phyloP scores from a whole-genome alignment of 1,284 basidiomycete genomes.

The Tilletiaria anomala region DNA sequence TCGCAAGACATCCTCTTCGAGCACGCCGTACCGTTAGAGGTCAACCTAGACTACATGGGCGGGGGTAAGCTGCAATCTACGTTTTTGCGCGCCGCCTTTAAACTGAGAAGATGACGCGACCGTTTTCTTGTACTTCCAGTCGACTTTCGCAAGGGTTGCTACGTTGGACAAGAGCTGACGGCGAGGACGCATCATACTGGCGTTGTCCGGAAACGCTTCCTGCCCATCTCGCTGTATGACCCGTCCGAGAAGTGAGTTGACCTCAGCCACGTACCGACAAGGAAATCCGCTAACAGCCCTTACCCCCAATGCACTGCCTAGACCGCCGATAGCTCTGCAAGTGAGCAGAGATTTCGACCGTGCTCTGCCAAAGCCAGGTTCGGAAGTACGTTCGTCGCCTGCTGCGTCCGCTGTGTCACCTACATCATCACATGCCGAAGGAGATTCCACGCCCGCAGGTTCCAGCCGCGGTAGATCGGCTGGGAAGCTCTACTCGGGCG shows the following conservation, averaged over 20 bases:
- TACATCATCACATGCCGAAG: background rate
- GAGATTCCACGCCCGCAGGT: background rate
- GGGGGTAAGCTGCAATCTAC: slow-evolving; percentile 57
- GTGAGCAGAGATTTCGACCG: slow-evolving; percentile 1
- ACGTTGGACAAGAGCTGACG: slow-evolving; percentile 92
- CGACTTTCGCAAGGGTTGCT: slow-evolving; percentile 94
- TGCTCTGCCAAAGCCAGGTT: slow-evolving; percentile 4
- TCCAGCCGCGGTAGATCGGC: slow-evolving; percentile 20
- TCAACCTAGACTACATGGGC: slow-evolving; percentile 82
- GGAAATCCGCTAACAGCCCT: background rate
- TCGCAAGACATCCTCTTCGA: slow-evolving; percentile 59
- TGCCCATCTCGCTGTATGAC: slow-evolving; percentile 50
- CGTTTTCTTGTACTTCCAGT: slow-evolving; percentile 50
- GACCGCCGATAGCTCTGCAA: background rate
- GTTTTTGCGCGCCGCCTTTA: too few relatives aligned
- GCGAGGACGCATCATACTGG: slow-evolving; percentile 94
- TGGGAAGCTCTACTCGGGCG: slow-evolving; percentile 20
- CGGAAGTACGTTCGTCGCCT: slow-evolving; percentile 14
- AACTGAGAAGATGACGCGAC: too few relatives aligned
- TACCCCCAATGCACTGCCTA: background rate
- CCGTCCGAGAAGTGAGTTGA: slow-evolving; percentile 1
- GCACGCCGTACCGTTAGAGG: slow-evolving; percentile 78
- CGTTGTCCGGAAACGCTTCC: slow-evolving; percentile 72
- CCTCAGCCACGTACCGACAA: background rate
- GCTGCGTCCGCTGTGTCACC: background rate